Percentiles rank a stretch among this genome's conserved stretches.
These are phyloP conservation scores for Moesziomyces sp. DNA, from an alignment of 1,284 basidiomycete species.

Conservation along the genomic window DNA sequence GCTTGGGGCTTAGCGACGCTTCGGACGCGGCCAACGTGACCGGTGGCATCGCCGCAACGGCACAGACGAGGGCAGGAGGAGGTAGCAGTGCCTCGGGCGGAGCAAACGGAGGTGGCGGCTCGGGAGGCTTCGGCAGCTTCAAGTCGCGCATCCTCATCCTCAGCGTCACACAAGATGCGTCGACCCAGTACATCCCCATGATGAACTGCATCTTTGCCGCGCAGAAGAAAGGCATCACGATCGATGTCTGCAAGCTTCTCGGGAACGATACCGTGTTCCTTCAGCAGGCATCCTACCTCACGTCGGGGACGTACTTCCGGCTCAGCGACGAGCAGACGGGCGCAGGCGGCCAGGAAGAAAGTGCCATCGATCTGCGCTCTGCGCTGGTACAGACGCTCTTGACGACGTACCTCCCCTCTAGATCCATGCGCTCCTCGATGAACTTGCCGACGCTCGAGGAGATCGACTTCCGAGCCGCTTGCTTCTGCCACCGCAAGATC, in stretches of 20 bases:
- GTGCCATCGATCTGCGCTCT: slow-evolving; percentile 27
- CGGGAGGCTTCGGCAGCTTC: slow-evolving; percentile 34
- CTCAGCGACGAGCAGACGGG: slow-evolving; percentile 86
- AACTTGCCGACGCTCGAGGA: slow-evolving; percentile 91
- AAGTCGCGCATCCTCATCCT: slow-evolving; percentile 81
- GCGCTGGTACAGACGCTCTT: slow-evolving; percentile 58
- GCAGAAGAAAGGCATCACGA: slow-evolving; percentile 93
- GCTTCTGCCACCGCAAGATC: slow-evolving; percentile 97
- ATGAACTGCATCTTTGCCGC: slow-evolving; percentile 99
- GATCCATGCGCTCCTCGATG: slow-evolving; percentile 78
- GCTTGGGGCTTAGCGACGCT: slow-evolving; percentile 32
- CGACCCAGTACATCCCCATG: slow-evolving; percentile 90
- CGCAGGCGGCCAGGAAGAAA: slow-evolving; percentile 70
- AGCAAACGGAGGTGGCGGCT: slow-evolving; percentile 2
- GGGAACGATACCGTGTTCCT: slow-evolving; percentile 92
- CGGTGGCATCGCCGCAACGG: slow-evolving; percentile 21
- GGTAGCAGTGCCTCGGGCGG: slow-evolving; percentile 9
- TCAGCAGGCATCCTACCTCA: slow-evolving; percentile 95
- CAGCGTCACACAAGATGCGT: slow-evolving; percentile 88
- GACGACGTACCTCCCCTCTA: slow-evolving; percentile 57
- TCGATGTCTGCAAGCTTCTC: slow-evolving; percentile 93
- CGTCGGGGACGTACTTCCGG: slow-evolving; percentile 90
- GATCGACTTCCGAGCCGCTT: slow-evolving; percentile 95
- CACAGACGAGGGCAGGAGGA: slow-evolving; percentile 31
- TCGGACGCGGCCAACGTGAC: slow-evolving; percentile 26